Base-by-base conservation (phyloP, 2,329 filamentous ascomycete species). In the Aspergillus clavatus region DNA sequence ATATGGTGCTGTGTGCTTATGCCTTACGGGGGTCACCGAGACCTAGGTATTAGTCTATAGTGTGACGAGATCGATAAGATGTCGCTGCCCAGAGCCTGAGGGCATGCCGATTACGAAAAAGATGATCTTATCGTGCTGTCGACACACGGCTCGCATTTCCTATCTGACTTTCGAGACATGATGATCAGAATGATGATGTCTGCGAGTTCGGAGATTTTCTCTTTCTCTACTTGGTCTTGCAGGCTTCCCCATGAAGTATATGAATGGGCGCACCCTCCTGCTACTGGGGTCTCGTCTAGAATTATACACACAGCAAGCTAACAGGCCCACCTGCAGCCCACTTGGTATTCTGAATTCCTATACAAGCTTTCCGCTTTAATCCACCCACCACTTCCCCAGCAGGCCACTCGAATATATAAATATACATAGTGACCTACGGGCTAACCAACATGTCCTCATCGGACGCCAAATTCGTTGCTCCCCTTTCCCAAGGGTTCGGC, bases 401-500 rank as follows among this genome's bases (percentile, higher is more conserved):
- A n/a, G n/a, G n/a, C n/a, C n/a, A n/a, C n/a, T n/a, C n/a, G n/a
- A n/a, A n/a, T n/a, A n/a, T n/a, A n/a, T n/a, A n/a, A n/a, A n/a
- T n/a, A n/a, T n/a, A n/a, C n/a, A n/a, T n/a, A 19, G 14, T 8
- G 23, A 40, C 21, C 5, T 2, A 40, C 11, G 18, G 10, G 23
- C 11, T 43, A 16, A 19, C 28, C 12, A 38, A 22, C 31, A 61
- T 62, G 58, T 50, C 57, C 31, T 43, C 54, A 21, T 58, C 57
- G 16, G 50, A 47, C 19, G 52, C 57, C 40, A 53, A 53, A 8
- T 68, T 67, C 38, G 52, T 53, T 10, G 61, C 64, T 5, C 66
- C 66, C 14, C 54, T 70, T 38, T 57, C 66, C 52, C 80, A 86
- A 59, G 81, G 79, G 45, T 84, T 83, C 51, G 86, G 87, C 59